phyloP scores from a whole-genome alignment of 768 basidiomycete species.

The Serendipita sp. region DNA sequence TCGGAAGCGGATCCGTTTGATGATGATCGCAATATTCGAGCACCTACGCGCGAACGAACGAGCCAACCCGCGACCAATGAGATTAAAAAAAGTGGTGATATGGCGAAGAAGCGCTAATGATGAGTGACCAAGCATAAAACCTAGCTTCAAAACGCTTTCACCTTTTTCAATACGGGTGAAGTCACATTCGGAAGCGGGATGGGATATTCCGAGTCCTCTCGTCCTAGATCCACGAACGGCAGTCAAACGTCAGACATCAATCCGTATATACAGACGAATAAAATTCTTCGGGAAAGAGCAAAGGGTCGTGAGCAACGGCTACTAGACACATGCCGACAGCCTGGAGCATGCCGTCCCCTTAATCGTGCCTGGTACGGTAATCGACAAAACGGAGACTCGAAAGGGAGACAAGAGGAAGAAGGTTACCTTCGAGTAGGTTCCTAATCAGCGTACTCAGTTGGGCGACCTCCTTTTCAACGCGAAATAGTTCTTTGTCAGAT shows the following conservation, averaged over 20 bases:
- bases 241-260: no score
- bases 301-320: neutral
- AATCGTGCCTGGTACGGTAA: neutral
- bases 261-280: neutral
- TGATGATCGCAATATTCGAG: conserved; percentile 27
- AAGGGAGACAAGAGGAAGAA: neutral
- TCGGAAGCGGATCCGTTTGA: conserved; percentile 22
- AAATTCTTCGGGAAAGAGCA: neutral
- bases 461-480: conserved; percentile 83
- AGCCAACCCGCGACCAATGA: no score
- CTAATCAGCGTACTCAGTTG: conserved; percentile 93
- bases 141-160: neutral
- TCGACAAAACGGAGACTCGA: no score
- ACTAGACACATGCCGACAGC: neutral
- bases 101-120: no score
- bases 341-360: neutral
- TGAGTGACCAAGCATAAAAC: neutral
- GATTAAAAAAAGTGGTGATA: no score
- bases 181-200: conserved; percentile 20
- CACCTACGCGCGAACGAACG: conserved; percentile 13
- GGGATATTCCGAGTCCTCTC: conserved; percentile 3
- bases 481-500: conserved; percentile 90
- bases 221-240: no score
- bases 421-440: conserved; percentile 94
- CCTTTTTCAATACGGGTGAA: conserved; percentile 15